These are phyloP conservation scores for Pholiota microspora DNA, from an alignment of 768 basidiomycete genomes.

Conservation along the genomic window DNA sequence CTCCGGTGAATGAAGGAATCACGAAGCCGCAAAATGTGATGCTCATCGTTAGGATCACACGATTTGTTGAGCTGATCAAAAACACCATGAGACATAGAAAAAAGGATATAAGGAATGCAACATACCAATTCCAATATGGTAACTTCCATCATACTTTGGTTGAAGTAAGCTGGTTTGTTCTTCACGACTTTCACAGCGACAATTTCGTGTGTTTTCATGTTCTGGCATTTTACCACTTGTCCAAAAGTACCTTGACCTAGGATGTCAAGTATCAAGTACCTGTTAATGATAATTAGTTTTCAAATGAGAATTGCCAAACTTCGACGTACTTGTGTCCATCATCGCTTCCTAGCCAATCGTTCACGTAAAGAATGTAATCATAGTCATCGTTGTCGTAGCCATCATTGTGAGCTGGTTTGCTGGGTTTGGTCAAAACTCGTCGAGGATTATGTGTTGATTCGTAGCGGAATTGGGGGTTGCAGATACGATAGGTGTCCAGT, in stretches of 20 bases:
- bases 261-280: constrained; percentile 96
- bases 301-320: not conserved
- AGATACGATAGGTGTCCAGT: constrained; percentile 88
- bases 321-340: constrained; percentile 87
- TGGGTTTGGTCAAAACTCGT: constrained; percentile 95
- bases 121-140: constrained; percentile 93
- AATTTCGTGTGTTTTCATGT: constrained; percentile 98
- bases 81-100: constrained; percentile 1
- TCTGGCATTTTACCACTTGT: constrained; percentile 99
- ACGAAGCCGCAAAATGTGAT: constrained; percentile 91
- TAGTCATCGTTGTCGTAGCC: constrained; percentile 99
- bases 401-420: constrained; percentile 93
- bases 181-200: constrained; percentile 99
- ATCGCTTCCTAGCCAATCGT: constrained; percentile 94
- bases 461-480: constrained; percentile 94
- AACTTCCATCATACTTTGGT: constrained; percentile 99
- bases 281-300: constrained; percentile 26
- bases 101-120: constrained; percentile 24
- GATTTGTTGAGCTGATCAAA: constrained; percentile 82
- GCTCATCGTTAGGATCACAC: constrained; percentile 91
- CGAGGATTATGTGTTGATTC: constrained; percentile 94
- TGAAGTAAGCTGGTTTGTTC: constrained; percentile 99
- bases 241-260: constrained; percentile 99
- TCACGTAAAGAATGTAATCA: constrained; percentile 99
- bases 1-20: constrained; percentile 97